Evolutionary conservation across 352 stramenopile species (phyloP).

Genomic region (Phytophthora sp.): DNA sequence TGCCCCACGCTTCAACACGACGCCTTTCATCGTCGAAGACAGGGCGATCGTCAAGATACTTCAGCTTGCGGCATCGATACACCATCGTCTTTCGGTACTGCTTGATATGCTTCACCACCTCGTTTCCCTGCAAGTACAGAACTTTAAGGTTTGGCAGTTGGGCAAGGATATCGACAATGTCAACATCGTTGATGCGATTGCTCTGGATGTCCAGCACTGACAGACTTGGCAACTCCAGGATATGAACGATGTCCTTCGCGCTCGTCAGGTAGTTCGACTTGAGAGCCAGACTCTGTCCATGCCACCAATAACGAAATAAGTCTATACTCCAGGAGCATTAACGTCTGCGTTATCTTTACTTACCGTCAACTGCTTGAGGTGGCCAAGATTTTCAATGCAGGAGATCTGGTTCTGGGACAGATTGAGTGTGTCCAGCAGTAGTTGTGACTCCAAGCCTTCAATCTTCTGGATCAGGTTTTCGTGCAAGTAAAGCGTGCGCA

Average conservation of each 20-base stretch:
- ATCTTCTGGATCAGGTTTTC: slow-evolving; percentile 96
- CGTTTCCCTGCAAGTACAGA: slow-evolving; percentile 84
- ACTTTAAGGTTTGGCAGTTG: slow-evolving; percentile 85
- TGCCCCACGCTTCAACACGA: slow-evolving; percentile 83
- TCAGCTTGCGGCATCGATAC: slow-evolving; percentile 76
- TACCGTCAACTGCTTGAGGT: slow-evolving; percentile 76
- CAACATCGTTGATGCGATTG: slow-evolving; percentile 76
- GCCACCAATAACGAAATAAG: not conserved
- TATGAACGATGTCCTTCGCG: slow-evolving; percentile 62
- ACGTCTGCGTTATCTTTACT: slow-evolving; percentile 26
- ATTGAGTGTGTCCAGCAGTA: slow-evolving; percentile 76
- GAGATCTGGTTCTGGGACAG: slow-evolving; percentile 85
- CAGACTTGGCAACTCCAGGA: slow-evolving; percentile 70
- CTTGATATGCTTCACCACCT: slow-evolving; percentile 89
- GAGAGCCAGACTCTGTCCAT: slow-evolving; percentile 61
- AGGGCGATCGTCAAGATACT: slow-evolving; percentile 83
- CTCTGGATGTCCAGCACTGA: slow-evolving; percentile 84
- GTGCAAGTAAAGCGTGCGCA: slow-evolving; percentile 94
- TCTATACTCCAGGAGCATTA: not conserved
- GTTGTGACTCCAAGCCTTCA: slow-evolving; percentile 71
- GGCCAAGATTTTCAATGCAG: slow-evolving; percentile 73
- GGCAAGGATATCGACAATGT: slow-evolving; percentile 68
- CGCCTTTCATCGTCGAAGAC: slow-evolving; percentile 89
- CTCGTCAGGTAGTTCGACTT: slow-evolving; percentile 79
- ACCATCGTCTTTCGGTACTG: slow-evolving; percentile 87